Evolutionary conservation across 495 filamentous ascomycete species (phyloP), one percentile per base, ranked within the genome.

Genomic region (Penicillium ucsense): DNA sequence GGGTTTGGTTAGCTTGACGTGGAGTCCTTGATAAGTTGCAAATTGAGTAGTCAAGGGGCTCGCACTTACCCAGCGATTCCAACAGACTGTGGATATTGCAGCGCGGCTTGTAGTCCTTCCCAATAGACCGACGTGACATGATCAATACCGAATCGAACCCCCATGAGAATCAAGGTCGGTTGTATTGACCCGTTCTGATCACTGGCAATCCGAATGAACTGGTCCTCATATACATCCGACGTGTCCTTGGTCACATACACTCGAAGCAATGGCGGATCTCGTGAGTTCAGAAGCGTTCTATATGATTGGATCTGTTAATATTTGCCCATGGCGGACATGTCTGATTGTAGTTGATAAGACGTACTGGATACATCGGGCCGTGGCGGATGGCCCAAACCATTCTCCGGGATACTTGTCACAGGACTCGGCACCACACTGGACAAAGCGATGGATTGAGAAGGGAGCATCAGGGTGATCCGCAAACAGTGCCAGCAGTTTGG

Each of bases 381-480:
- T 94, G 5, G 94, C 92, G 10, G 88, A 95, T n/a, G 94, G 94
- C 7, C 94, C 94, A 73, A 99, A 99, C 94, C 94, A 99, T 66
- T 96, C 87, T 28, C 94, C 94, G 0, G 94, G 91, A 62, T 90
- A 84, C 61, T 95, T 97, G 5, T 88, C 89, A 60, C 92, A 98
- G 8, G 85, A 85, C 32, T 78, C 72, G 11, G 91, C 88, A 3
- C 94, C 94, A 55, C 94, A 84, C 41, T 83, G 72, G 30, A 97
- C 94, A 56, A 98, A 98, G 50, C 79, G 85, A 55, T 99, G 94
- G 58, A 99, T 91, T 6, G 92, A 97, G 60, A 94, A 96, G 3
- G 87, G 88, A 3, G 92, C 89, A 47, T 75, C 74, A 6, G 87
- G 80, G 51, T 88, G 81, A 61, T 99, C 94, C 4, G 89, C 89